phyloP scores from a whole-genome alignment of 176 grass and related monocot species.

The Hsuehochloa calcarea region DNA sequence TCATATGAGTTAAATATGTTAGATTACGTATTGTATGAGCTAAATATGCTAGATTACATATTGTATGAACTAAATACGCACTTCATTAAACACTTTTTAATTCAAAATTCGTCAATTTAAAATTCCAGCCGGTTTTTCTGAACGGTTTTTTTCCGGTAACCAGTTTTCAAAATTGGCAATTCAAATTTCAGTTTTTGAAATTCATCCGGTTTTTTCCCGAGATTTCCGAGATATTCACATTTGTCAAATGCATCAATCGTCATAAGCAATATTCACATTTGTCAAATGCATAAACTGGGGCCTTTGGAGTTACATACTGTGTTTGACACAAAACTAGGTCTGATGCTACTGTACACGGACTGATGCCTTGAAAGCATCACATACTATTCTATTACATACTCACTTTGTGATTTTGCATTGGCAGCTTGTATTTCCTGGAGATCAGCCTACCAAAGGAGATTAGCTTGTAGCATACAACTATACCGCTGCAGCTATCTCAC shows the following conservation, averaged over 20 bases:
- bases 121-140: too few species aligned
- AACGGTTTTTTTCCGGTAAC: too few species aligned
- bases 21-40: too few species aligned
- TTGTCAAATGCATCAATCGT: not conserved
- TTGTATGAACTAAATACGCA: too few species aligned
- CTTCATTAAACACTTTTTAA: too few species aligned
- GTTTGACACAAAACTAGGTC: not conserved
- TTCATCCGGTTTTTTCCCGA: too few species aligned
- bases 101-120: too few species aligned
- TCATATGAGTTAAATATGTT: too few species aligned
- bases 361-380: not conserved
- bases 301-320: not conserved
- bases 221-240: too few species aligned
- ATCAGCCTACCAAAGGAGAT: conserved; percentile 87
- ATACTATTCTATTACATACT: conserved; percentile 27
- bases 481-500: not conserved
- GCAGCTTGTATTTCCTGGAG: conserved; percentile 96
- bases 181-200: too few species aligned
- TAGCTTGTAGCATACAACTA: conserved; percentile 36
- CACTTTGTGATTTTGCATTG: conserved; percentile 25
- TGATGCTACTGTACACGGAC: not conserved
- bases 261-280: not conserved
- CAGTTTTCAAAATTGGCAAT: too few species aligned
- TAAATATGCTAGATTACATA: too few species aligned
- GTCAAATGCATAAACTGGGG: not conserved